Conservation (phyloP, 2,329 filamentous ascomycete species). For the Trichophyton mentagrophytes region DNA sequence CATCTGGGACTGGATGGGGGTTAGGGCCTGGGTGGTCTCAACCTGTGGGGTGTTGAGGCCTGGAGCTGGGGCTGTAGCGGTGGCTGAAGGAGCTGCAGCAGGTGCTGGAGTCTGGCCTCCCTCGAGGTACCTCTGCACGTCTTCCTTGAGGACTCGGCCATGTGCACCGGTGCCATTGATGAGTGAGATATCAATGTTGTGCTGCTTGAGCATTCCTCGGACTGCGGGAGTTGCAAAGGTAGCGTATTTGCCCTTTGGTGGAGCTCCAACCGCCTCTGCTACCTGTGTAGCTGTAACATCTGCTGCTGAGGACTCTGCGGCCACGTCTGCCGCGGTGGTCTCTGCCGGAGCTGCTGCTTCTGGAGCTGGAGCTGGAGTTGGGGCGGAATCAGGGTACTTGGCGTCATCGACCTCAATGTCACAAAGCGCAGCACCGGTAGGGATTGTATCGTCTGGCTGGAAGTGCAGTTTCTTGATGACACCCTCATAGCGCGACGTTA, state of each 20-base stretch:
- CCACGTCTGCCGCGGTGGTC: slow-evolving; percentile 10
- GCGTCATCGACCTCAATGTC: slow-evolving; percentile 87
- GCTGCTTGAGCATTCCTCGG: slow-evolving; percentile 69
- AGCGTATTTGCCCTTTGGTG: slow-evolving; percentile 47
- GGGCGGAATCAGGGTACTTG: slow-evolving; percentile 48
- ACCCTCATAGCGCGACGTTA: slow-evolving; percentile 88
- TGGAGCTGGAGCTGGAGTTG: slow-evolving; percentile 15
- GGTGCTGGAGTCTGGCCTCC: slow-evolving; percentile 29
- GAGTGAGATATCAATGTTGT: slow-evolving; percentile 63
- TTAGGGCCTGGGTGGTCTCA: slow-evolving; percentile 59
- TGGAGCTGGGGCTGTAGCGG: slow-evolving; percentile 15
- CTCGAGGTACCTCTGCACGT: slow-evolving; percentile 62
- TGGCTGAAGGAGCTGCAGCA: slow-evolving; percentile 5
- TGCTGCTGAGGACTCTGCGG: slow-evolving; percentile 13
- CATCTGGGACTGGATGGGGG: slow-evolving; percentile 78
- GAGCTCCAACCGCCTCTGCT: slow-evolving; percentile 5
- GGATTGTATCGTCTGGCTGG: slow-evolving; percentile 89
- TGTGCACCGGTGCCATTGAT: slow-evolving; percentile 79
- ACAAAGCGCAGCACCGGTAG: slow-evolving; percentile 78
- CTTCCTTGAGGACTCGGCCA: slow-evolving; percentile 83
- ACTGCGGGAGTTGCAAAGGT: slow-evolving; percentile 84
- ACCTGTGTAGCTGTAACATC: slow-evolving; percentile 13
- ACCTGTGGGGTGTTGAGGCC: slow-evolving; percentile 34
- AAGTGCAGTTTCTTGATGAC: slow-evolving; percentile 95
- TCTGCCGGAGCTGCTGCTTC: slow-evolving; percentile 16